Base-by-base conservation (phyloP, 2,329 filamentous ascomycete species). In the Penicillium sp. region DNA sequence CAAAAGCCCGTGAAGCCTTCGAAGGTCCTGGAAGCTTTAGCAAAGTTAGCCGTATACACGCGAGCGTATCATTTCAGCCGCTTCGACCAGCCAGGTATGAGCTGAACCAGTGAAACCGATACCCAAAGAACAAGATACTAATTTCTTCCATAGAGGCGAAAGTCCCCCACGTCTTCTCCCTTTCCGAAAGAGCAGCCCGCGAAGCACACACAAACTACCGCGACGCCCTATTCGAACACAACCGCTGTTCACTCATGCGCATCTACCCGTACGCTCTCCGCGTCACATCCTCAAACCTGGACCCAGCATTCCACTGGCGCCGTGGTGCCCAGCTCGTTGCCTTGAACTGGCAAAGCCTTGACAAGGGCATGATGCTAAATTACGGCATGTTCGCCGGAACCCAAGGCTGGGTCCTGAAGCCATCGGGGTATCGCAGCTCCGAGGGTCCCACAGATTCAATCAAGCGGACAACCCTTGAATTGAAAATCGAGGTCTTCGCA, bases 361-460 rank as follows among this genome's bases (percentile, higher is more conserved):
- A 97, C 68, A 89, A 91, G 65, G 92, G 91, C 31, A 96, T 96
- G 88, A 97, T 97, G 93, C 83, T 96, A 14, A 97, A 97, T 70
- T 88, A 95, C 69, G 93, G 86, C 65, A 95, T 96, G 91, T 96
- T 96, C 74, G 84, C 86, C 1, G 90, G 87, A 10, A 89, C 90
- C 50, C 79, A 85, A 43, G 93, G 93, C 42, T 97, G 91, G 90
- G 86, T 93, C 2, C 81, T 95, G 60, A 97, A 97, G 75, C 92
- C 93, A 0, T 72, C 82, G 31, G 88, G 88, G 16, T 95, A 92
- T 72, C 88, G 86, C 58, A 58, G 77, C 68, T 55, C 59, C 58
- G 37, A 72, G 58, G 26, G 64, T 53, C 9, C 70, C 63, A 33
- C 65, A 3, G 55, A 58, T 13, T 79, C 78, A 1, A 76, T 82